Evolutionary conservation across 441 rosid species (phyloP).

Genomic region (Isatis lusitanica): DNA sequence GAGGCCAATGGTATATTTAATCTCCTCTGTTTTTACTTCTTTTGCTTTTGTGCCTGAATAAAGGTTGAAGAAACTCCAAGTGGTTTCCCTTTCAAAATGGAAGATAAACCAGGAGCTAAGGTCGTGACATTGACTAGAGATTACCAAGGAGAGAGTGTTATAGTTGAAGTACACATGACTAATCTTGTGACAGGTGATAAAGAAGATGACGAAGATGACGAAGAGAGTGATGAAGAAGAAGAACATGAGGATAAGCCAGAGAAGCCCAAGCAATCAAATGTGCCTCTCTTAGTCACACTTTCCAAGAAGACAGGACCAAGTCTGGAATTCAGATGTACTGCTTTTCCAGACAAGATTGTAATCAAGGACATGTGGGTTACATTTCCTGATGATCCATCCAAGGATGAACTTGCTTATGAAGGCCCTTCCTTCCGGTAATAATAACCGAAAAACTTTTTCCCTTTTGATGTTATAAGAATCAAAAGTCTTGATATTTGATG

Average conservation of each 20-base stretch:
- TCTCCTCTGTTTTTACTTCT: slow-evolving; percentile 13
- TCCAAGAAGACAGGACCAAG: slow-evolving; percentile 59
- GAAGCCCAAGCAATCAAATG: slow-evolving; percentile 54
- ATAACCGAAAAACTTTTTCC: not conserved
- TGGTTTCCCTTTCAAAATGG: slow-evolving; percentile 73
- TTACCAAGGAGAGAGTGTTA: slow-evolving; percentile 63
- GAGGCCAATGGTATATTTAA: not conserved
- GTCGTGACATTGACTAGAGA: slow-evolving; percentile 58
- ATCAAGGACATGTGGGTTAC: slow-evolving; percentile 65
- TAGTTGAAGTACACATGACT: slow-evolving; percentile 81
- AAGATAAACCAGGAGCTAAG: slow-evolving; percentile 66
- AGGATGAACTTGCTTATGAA: slow-evolving; percentile 62
- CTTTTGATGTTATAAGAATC: not conserved
- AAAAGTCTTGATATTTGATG: slow-evolving; percentile 9
- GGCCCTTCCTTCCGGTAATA: slow-evolving; percentile 83
- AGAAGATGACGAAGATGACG: slow-evolving; percentile 37
- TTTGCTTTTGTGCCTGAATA: not conserved
- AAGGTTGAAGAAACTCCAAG: slow-evolving; percentile 63
- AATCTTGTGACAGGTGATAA: slow-evolving; percentile 78
- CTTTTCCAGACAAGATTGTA: slow-evolving; percentile 62
- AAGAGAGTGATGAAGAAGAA: slow-evolving; percentile 50
- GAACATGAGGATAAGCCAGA: slow-evolving; percentile 61
- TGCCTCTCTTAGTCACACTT: slow-evolving; percentile 65
- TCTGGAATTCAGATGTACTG: slow-evolving; percentile 70
- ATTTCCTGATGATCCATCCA: slow-evolving; percentile 46